Evolutionary conservation across 169 alveolate species (phyloP), one percentile per base, ranked within the genome.

Genomic region (Plasmodium inui): DNA sequence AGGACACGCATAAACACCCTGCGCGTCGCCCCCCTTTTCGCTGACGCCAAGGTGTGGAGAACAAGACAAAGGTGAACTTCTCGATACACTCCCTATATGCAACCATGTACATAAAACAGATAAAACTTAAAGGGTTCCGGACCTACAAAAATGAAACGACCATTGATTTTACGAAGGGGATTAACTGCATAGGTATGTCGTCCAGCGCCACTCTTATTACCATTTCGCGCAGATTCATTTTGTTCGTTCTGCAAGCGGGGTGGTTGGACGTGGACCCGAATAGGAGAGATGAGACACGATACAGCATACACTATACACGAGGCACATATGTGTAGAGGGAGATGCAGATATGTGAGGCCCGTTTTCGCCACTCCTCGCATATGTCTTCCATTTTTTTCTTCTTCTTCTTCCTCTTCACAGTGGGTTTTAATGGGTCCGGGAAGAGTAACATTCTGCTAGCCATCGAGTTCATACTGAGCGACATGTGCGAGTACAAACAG

Each of bases 141-240:
- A 96, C 98, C 0, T 97, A 97, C 92, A 92, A 97, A 83, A 98
- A 96, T 92, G 95, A 96, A 96, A 95, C 96, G 86, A 82, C 92
- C 26, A 95, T 95, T 80, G 86, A 97, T 71, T 95, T 97, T 92
- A 94, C 97, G 30, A 96, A 97, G 73, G 97, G 97, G 55, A 95
- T 97, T 41, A 97, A 97, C 92, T 91, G 97, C 67, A 95, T 97
- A 88, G 94, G 94, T 88, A 88, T 85, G 26, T 67, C n/a, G 76
- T 17, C 5, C 34, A 61, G n/a, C n/a, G 53, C 28, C 46, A 32
- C 81, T 5, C 37, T 9, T 82, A 19, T 7, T 82, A 32, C 55
- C 22, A 32, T 26, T 41, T 46, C 10, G 74, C 37, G 17, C 30
- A 14, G 34, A 34, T 80, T 5, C 67, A 46, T 50, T 26, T 80